A percentile compares a stretch with the other conserved stretches of the same genome.
These are phyloP conservation scores for Suhomyces bokatorum DNA, from an alignment of 1,139 yeast species.

Conservation along the genomic window DNA sequence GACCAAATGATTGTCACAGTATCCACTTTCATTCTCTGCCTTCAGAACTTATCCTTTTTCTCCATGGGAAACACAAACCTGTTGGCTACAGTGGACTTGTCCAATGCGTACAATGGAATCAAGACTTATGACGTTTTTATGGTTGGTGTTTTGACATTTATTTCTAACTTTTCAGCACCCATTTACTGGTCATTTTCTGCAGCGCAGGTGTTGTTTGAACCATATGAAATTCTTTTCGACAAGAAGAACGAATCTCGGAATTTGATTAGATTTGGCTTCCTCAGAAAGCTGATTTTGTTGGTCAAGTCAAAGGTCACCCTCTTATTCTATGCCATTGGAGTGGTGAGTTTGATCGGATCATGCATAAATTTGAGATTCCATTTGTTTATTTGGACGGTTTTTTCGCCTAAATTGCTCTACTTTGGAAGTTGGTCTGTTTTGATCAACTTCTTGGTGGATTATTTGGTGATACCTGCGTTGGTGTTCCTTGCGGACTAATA, in stretches of 20 bases:
- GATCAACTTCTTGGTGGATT: conserved; percentile 48
- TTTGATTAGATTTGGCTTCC: conserved; percentile 18
- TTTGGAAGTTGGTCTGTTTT: conserved; percentile 73
- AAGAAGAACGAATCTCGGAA: conserved; percentile 16
- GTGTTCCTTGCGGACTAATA: conserved; percentile 9
- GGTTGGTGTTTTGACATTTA: conserved; percentile 78
- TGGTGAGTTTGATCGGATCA: conserved; percentile 61
- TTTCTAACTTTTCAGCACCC: conserved; percentile 83
- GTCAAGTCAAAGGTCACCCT: conserved; percentile 38
- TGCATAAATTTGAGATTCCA: conserved; percentile 80
- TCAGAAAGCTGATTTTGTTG: conserved; percentile 36
- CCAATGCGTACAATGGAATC: conserved; percentile 91
- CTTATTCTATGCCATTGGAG: conserved; percentile 60
- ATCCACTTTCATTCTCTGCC: conserved; percentile 27
- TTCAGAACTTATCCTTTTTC: conserved; percentile 80
- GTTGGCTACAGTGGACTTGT: conserved; percentile 82
- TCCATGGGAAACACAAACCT: conserved; percentile 91
- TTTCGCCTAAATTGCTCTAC: conserved; percentile 86
- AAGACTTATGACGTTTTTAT: conserved; percentile 62
- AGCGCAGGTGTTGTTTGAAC: conserved; percentile 45
- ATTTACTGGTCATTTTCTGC: conserved; percentile 76
- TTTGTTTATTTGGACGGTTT: conserved; percentile 94
- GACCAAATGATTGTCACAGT: conserved; percentile 27
- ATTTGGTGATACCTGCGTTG: conserved; percentile 21
- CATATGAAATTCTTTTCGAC: conserved; percentile 12